A percentile compares a stretch with the other conserved stretches of the same genome.
Conservation (phyloP, 75 land plant genomes). For the Cryptomeria japonica region DNA sequence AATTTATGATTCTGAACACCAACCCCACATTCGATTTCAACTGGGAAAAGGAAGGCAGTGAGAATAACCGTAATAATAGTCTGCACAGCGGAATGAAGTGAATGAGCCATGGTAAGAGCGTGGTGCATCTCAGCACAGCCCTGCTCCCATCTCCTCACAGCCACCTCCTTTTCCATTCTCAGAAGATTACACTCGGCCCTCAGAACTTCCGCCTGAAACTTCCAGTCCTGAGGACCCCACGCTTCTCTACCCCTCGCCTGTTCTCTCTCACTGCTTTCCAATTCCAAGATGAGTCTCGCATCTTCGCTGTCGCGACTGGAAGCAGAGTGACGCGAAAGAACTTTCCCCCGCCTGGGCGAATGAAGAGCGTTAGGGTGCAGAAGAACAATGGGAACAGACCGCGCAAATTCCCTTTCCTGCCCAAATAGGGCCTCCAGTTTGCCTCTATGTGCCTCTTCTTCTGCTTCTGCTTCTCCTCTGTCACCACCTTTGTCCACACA, state of each 20-base stretch:
- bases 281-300: not conserved
- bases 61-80: slow-evolving; percentile 40
- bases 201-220: slow-evolving; percentile 71
- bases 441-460: not conserved
- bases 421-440: slow-evolving; percentile 41
- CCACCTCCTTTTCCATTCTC: slow-evolving; percentile 74
- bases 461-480: not conserved
- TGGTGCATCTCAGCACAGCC: slow-evolving; percentile 47
- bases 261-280: not conserved
- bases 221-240: slow-evolving; percentile 36
- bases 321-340: not conserved
- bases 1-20: not conserved
- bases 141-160: slow-evolving; percentile 51
- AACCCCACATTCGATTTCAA: too few species aligned
- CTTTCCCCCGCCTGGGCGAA: not conserved
- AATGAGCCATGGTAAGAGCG: slow-evolving; percentile 44
- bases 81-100: slow-evolving; percentile 53
- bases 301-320: not conserved
- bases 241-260: not conserved
- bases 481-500: not conserved
- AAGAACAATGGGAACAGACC: slow-evolving; percentile 12
- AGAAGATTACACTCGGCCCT: slow-evolving; percentile 77
- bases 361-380: not conserved
- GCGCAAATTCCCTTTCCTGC: slow-evolving; percentile 28
- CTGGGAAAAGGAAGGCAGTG: not conserved